These are phyloP conservation scores for Coemansia pectinata DNA, from an alignment of 192 early-diverging fungal genomes.

Conservation along the genomic window DNA sequence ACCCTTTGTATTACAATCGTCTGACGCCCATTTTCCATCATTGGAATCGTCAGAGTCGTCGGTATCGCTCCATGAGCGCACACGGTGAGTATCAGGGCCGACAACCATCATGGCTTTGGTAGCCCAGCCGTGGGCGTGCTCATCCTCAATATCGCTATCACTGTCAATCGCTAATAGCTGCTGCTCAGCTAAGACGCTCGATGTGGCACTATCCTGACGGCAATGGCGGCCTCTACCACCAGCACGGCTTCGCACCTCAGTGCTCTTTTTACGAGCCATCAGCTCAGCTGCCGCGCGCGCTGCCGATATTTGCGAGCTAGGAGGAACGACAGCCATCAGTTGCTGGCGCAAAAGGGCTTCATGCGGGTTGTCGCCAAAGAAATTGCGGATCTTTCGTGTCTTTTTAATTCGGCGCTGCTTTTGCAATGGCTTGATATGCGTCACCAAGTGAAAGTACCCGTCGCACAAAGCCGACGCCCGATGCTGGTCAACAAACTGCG, in stretches of 20 bases:
- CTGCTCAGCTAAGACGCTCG: conserved; percentile 27
- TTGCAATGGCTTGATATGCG: conserved; percentile 51
- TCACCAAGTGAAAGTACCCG: conserved; percentile 61
- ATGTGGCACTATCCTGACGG: conserved; percentile 22
- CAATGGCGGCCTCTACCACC: background rate
- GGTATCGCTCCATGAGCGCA: conserved; percentile 31
- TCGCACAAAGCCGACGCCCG: conserved; percentile 18
- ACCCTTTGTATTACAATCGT: background rate
- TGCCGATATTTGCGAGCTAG: conserved; percentile 44
- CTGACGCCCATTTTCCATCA: background rate
- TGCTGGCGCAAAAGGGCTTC: conserved; percentile 60
- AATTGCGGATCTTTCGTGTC: conserved; percentile 66
- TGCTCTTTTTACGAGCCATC: conserved; percentile 34
- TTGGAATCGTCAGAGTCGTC: conserved; percentile 1
- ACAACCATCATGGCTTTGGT: conserved; percentile 20
- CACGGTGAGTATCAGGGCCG: background rate
- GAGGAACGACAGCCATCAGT: conserved; percentile 52
- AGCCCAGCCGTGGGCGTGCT: conserved; percentile 29
- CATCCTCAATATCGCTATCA: conserved; percentile 32
- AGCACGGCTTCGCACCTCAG: conserved; percentile 17
- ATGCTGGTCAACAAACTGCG: conserved; percentile 46
- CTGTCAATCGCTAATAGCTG: conserved; percentile 31
- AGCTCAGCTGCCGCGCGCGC: conserved; percentile 45
- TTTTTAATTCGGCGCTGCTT: conserved; percentile 64
- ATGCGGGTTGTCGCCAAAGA: conserved; percentile 67